Base-by-base conservation (phyloP, 2,329 filamentous ascomycete genomes). In the Ramichloridium luteum region DNA sequence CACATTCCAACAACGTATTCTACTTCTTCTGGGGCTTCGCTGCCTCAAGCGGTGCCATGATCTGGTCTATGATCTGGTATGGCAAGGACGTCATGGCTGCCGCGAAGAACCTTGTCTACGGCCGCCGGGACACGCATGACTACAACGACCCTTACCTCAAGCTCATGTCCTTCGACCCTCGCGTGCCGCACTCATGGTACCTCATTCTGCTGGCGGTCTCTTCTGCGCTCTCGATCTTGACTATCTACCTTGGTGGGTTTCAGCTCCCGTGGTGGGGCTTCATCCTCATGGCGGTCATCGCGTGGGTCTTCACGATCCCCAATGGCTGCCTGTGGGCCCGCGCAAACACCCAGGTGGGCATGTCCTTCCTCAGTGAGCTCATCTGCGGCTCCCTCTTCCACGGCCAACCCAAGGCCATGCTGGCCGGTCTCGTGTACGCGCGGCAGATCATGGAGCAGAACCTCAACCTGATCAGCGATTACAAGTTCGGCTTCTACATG, bases 401-500 rank as follows among this genome's bases (percentile, higher is more conserved):
- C 4, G 51, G 51, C 3, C 46, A 50, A 11, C 52, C 45, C 4
- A 43, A 36, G 10, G 49, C 53, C 3, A 46, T 55, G 3, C 38
- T 56, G 4, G 42, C 47, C 0, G 47, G 43, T 27, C 51, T 54
- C 43, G 45, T 45, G 3, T 57, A 49, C 35, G 49, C 49, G n/a
- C 41, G 50, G 6, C 51, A 56, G 35, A 49, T 56, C 22, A 41
- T 57, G 14, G 52, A 52, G 30, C 54, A 58, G 33, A 47, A 49
- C 32, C 40, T 56, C 15, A 54, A 53, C 30, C 40, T 56, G 3
- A 47, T 51, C 18, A 50, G 45, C 2, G 54, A 56, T 33, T 55
- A 52, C 38, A 58, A 57, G 27, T 56, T 57, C 17, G 54, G 53
- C 4, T 56, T 55, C 39, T 57, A 56, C 43, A 57, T 58, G 53